Conservation (phyloP, 2,329 filamentous ascomycete genomes). For the Coniosporium tulheliwenetii region DNA sequence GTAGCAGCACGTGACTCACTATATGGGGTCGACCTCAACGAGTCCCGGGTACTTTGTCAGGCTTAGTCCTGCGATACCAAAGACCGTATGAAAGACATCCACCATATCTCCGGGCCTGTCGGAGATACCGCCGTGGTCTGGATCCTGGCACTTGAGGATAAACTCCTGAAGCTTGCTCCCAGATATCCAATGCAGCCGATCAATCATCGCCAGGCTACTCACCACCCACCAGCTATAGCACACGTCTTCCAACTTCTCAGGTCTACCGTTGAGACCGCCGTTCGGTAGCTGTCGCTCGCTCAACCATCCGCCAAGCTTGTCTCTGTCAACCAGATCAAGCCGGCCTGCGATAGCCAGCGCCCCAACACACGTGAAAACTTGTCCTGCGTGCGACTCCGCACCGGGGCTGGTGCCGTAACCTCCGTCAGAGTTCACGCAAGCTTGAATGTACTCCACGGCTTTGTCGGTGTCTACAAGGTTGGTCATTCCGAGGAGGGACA, state of each 20-base stretch:
- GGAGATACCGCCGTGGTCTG: constrained; percentile 67
- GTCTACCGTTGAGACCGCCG: constrained; percentile 83
- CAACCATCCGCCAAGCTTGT: constrained; percentile 76
- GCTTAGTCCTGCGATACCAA: constrained; percentile 77
- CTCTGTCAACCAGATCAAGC: constrained; percentile 66
- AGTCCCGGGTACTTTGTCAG: constrained; percentile 64
- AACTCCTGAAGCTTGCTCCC: constrained; percentile 61
- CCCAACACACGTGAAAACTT: constrained; percentile 88
- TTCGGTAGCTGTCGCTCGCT: constrained; percentile 80
- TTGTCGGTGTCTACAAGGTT: constrained; percentile 62
- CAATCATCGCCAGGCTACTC: constrained; percentile 81
- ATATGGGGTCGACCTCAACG: constrained; percentile 71
- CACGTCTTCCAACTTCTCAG: constrained; percentile 90
- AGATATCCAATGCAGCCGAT: constrained; percentile 85
- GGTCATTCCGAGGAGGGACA: constrained; percentile 67
- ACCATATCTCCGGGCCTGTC: constrained; percentile 90
- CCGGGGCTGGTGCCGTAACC: constrained; percentile 83
- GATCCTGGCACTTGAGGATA: constrained; percentile 69
- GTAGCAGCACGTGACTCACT: constrained; percentile 35
- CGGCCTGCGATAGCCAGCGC: constrained; percentile 71
- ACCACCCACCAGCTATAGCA: constrained; percentile 99
- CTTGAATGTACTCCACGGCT: constrained; percentile 62
- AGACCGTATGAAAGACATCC: constrained; percentile 91
- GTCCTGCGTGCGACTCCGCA: constrained; percentile 85
- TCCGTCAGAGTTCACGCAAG: constrained; percentile 86